A percentile compares a stretch with the other conserved stretches of the same genome.
Conservation (phyloP, 179 eudicot genomes). For the Gypsophila paniculata region DNA sequence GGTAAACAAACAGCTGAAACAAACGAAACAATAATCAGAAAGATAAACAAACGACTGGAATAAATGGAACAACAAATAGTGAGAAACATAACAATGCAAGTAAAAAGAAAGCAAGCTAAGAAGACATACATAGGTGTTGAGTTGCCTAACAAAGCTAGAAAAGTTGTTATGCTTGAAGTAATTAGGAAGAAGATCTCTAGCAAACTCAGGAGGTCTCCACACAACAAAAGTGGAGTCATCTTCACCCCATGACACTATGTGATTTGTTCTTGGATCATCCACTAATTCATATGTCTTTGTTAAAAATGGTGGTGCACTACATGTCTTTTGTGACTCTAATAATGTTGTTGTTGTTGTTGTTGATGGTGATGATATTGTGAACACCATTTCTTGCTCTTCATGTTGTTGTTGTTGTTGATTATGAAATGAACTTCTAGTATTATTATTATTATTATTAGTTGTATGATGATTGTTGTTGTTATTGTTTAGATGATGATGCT, state of each 20-base stretch:
- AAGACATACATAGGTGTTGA: constrained; percentile 44
- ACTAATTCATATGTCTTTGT: constrained; percentile 47
- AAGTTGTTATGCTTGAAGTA: constrained; percentile 54
- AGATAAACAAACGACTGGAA: too few relatives aligned
- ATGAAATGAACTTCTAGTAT: too few relatives aligned
- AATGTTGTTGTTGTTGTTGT: too few relatives aligned
- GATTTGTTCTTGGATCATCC: constrained; percentile 42
- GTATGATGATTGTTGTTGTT: background rate
- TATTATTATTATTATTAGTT: too few relatives aligned
- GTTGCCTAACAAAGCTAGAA: constrained; percentile 50
- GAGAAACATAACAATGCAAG: too few relatives aligned
- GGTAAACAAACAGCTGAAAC: too few relatives aligned
- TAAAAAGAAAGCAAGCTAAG: background rate
- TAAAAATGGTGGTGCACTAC: constrained; percentile 40
- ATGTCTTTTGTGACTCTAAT: constrained; percentile 33
- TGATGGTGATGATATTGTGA: constrained; percentile 21
- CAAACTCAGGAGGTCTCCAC: constrained; percentile 52
- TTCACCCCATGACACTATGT: constrained; percentile 57
- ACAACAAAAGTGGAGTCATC: constrained; percentile 41
- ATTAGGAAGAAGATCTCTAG: constrained; percentile 47
- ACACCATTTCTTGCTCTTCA: constrained; percentile 34
- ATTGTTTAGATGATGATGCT: too few relatives aligned
- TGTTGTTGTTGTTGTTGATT: constrained; percentile 17
- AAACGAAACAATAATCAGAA: too few relatives aligned
- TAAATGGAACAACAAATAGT: too few relatives aligned